Conservation (phyloP, 345 rosid species). For the Eutrema heterophyllum region DNA sequence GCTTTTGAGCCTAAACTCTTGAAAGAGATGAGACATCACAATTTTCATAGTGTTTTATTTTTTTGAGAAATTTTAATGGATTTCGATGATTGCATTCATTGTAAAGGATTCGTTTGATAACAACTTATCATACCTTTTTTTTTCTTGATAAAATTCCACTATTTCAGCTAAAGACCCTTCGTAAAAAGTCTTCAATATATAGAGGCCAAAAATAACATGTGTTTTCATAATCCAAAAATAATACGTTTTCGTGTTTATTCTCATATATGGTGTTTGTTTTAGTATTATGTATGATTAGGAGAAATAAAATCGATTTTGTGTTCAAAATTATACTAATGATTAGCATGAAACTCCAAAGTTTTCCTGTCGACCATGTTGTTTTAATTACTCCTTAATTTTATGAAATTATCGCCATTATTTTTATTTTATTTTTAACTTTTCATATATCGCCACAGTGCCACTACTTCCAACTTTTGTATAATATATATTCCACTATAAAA, state of each 20-base stretch:
- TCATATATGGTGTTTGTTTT: background rate
- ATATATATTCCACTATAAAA: background rate
- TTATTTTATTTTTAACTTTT: too few species aligned
- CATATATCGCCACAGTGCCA: background rate
- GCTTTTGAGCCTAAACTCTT: conserved; percentile 20
- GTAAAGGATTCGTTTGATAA: conserved; percentile 31
- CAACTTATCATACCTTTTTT: conserved; percentile 22
- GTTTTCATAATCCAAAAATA: background rate
- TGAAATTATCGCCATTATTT: background rate
- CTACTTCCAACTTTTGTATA: background rate
- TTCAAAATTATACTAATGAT: background rate
- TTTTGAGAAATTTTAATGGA: background rate
- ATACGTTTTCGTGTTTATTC: background rate
- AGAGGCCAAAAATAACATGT: conserved; percentile 2
- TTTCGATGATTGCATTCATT: conserved; percentile 29
- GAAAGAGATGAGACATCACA: conserved; percentile 29
- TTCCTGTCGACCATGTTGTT: background rate
- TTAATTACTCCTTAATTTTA: background rate
- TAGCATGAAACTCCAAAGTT: background rate
- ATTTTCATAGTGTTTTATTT: background rate
- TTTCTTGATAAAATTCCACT: conserved; percentile 2
- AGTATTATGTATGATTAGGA: background rate
- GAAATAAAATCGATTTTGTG: background rate
- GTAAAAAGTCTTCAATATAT: background rate
- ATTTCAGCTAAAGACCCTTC: conserved; percentile 8